Evolutionary conservation across 2,329 filamentous ascomycete species (phyloP).

Genomic region (Trichoderma lentiforme): DNA sequence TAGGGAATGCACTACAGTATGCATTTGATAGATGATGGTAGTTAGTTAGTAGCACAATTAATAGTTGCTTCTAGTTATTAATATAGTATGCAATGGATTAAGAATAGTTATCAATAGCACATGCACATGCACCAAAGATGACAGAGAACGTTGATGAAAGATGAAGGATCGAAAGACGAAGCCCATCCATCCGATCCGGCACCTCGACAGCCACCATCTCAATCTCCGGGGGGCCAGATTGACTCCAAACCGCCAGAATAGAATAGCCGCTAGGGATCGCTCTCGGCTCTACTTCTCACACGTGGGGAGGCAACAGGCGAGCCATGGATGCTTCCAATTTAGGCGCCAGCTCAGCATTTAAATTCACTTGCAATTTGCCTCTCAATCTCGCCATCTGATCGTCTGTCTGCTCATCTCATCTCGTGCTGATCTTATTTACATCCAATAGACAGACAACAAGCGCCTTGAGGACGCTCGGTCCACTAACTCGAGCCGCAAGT

Average conservation of each 20-base stretch:
- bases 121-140: not conserved
- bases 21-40: not conserved
- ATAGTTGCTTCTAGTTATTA: not conserved
- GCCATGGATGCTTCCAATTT: not conserved
- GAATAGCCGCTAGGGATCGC: not conserved
- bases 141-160: too few relatives aligned
- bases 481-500: not conserved
- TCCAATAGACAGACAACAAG: not conserved
- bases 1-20: not conserved
- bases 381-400: not conserved
- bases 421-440: not conserved
- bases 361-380: not conserved
- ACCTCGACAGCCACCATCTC: not conserved
- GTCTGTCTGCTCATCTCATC: not conserved
- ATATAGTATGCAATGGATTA: not conserved
- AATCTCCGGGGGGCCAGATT: not conserved
- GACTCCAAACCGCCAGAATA: not conserved
- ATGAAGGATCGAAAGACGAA: not conserved
- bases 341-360: constrained; percentile 1
- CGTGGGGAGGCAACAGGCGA: not conserved
- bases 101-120: not conserved
- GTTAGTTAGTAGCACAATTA: not conserved
- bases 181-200: not conserved
- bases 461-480: not conserved
- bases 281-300: not conserved